Conservation (phyloP, 169 alveolate species). For the Neospora caninum region DNA sequence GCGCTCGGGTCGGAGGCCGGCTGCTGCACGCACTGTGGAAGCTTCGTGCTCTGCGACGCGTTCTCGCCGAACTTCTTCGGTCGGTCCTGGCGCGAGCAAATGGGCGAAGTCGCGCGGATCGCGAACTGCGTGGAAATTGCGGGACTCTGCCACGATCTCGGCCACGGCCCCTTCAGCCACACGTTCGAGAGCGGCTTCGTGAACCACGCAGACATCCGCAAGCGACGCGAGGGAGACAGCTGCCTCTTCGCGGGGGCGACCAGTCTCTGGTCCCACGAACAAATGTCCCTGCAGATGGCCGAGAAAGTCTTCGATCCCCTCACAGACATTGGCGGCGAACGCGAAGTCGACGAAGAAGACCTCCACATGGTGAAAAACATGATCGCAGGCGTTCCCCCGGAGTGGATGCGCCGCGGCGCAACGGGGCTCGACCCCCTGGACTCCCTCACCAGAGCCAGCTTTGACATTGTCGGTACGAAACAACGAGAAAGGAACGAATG, state of each 20-base stretch:
- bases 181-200: slow-evolving; percentile 81
- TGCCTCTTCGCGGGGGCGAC: neutral
- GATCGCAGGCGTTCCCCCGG: slow-evolving; percentile 68
- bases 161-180: slow-evolving; percentile 93
- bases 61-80: neutral
- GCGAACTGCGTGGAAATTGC: slow-evolving; percentile 84
- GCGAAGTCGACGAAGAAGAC: slow-evolving; percentile 51
- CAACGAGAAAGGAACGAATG: too few species aligned
- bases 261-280: slow-evolving; percentile 77
- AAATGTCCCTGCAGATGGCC: slow-evolving; percentile 77
- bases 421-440: slow-evolving; percentile 69
- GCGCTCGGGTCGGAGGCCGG: neutral
- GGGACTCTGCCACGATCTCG: slow-evolving; percentile 93
- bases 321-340: slow-evolving; percentile 63
- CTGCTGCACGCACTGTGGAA: neutral
- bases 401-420: slow-evolving; percentile 23
- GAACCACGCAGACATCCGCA: slow-evolving; percentile 54
- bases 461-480: slow-evolving; percentile 83
- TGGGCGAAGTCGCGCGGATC: slow-evolving; percentile 75
- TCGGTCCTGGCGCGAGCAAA: slow-evolving; percentile 26
- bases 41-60: slow-evolving; percentile 5
- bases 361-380: slow-evolving; percentile 67
- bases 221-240: neutral
- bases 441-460: slow-evolving; percentile 81
- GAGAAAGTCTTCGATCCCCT: slow-evolving; percentile 71